A percentile compares a stretch with the other conserved stretches of the same genome.
Evolutionary conservation across 1,284 basidiomycete species (phyloP).

Genomic region (Xerocomus cyaneibrunnescens): DNA sequence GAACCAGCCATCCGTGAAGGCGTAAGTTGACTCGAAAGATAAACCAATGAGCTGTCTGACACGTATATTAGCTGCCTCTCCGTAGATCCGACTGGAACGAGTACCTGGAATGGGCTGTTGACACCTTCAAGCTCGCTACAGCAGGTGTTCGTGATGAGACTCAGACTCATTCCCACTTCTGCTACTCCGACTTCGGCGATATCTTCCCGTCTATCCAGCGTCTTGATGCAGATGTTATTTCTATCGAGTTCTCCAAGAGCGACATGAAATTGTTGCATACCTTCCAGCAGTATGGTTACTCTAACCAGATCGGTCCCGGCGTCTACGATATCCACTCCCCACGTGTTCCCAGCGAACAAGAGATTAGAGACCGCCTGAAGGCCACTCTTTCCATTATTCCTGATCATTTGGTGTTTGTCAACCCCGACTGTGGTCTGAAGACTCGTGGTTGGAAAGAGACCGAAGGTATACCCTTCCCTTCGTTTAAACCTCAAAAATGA

Average conservation of each 20-base stretch:
- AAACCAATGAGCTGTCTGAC: slow-evolving; percentile 13
- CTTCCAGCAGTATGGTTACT: slow-evolving; percentile 96
- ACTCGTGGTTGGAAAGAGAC: slow-evolving; percentile 98
- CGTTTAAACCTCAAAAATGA: neutral
- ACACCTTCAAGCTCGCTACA: slow-evolving; percentile 96
- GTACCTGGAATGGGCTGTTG: slow-evolving; percentile 96
- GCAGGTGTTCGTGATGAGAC: slow-evolving; percentile 90
- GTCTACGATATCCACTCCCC: slow-evolving; percentile 99
- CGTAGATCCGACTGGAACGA: slow-evolving; percentile 92
- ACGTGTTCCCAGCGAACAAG: slow-evolving; percentile 91
- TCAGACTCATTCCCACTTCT: slow-evolving; percentile 98
- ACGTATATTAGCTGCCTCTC: slow-evolving; percentile 69
- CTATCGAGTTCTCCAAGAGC: slow-evolving; percentile 97
- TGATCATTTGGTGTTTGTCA: slow-evolving; percentile 83
- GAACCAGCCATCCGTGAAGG: slow-evolving; percentile 99
- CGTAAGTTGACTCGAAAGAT: slow-evolving; percentile 45
- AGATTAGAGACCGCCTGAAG: slow-evolving; percentile 93
- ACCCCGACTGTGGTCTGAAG: slow-evolving; percentile 92
- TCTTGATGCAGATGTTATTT: slow-evolving; percentile 99
- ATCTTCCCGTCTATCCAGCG: slow-evolving; percentile 98
- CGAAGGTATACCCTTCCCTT: slow-evolving; percentile 47
- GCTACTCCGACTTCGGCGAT: slow-evolving; percentile 95
- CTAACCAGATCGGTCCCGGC: slow-evolving; percentile 98
- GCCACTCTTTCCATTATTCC: slow-evolving; percentile 82
- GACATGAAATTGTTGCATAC: slow-evolving; percentile 97